phyloP scores from a whole-genome alignment of 441 rosid genomes.

The Corymbia calophylla region DNA sequence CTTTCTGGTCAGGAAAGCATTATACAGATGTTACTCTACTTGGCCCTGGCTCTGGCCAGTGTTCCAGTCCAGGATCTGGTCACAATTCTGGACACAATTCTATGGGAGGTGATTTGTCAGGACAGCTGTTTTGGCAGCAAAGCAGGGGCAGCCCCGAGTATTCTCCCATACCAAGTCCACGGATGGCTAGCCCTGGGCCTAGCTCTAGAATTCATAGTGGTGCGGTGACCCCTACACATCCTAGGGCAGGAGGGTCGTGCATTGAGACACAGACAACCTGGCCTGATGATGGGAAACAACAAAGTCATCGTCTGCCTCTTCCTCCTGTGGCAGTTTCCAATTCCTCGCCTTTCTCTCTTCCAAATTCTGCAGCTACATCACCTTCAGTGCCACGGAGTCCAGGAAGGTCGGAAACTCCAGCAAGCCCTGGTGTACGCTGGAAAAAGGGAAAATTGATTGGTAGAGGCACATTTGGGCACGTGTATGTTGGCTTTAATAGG shows the following conservation, averaged over 20 bases:
- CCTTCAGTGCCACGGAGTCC: constrained; percentile 52
- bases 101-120: constrained; percentile 85
- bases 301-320: constrained; percentile 55
- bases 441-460: constrained; percentile 55
- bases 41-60: constrained; percentile 80
- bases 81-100: constrained; percentile 92
- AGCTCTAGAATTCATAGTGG: constrained; percentile 52
- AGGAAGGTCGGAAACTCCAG: constrained; percentile 38
- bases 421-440: constrained; percentile 37
- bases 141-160: constrained; percentile 96
- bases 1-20: constrained; percentile 49
- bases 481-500: constrained; percentile 56
- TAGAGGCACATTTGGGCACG: constrained; percentile 56
- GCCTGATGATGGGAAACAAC: constrained; percentile 46
- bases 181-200: constrained; percentile 59
- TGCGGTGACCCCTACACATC: constrained; percentile 51
- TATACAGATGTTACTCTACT: constrained; percentile 46
- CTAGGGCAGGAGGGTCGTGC: constrained; percentile 29
- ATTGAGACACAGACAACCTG: constrained; percentile 27
- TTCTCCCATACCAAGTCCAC: constrained; percentile 93
- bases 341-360: constrained; percentile 37
- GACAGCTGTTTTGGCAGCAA: constrained; percentile 86
- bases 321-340: constrained; percentile 38
- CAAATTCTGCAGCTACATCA: constrained; percentile 48
- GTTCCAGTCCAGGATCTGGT: constrained; percentile 98